These are phyloP conservation scores for Rhizopus delemar DNA, from an alignment of 371 early-diverging fungal species.

Conservation along the genomic window DNA sequence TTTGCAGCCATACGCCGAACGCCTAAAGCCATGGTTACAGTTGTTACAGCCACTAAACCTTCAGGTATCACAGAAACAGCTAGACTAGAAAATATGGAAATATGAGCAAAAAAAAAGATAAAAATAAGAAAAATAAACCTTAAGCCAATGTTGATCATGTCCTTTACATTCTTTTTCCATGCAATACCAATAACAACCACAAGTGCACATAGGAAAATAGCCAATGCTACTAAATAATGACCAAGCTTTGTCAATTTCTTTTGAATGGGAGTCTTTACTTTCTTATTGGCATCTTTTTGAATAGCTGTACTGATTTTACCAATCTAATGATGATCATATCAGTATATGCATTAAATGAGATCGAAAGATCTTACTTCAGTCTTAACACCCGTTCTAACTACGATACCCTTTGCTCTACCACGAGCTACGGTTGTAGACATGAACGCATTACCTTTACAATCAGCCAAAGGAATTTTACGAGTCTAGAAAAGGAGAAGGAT, in stretches of 20 bases:
- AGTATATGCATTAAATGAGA: background rate
- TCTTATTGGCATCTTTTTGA: slow-evolving; percentile 63
- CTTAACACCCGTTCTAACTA: slow-evolving; percentile 74
- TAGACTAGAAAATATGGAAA: slow-evolving; percentile 31
- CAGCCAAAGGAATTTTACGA: slow-evolving; percentile 68
- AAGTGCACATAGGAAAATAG: slow-evolving; percentile 79
- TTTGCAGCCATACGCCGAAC: slow-evolving; percentile 87
- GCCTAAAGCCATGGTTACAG: slow-evolving; percentile 92
- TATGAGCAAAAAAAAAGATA: slow-evolving; percentile 45
- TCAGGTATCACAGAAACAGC: slow-evolving; percentile 96
- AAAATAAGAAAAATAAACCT: slow-evolving; percentile 25
- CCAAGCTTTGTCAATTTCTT: slow-evolving; percentile 71
- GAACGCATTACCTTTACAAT: slow-evolving; percentile 75
- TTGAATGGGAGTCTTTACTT: slow-evolving; percentile 80
- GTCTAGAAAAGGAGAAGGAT: slow-evolving; percentile 27
- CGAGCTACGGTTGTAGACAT: slow-evolving; percentile 70
- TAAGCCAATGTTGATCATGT: slow-evolving; percentile 52
- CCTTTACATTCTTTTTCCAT: slow-evolving; percentile 54
- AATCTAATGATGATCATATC: slow-evolving; percentile 44
- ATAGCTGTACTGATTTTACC: slow-evolving; percentile 91
- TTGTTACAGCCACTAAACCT: slow-evolving; percentile 91
- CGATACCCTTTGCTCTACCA: slow-evolving; percentile 74
- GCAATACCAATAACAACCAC: slow-evolving; percentile 83
- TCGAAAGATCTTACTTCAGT: slow-evolving; percentile 57
- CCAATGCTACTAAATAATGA: slow-evolving; percentile 69